Percentiles rank a stretch among this genome's conserved stretches.
Evolutionary conservation across 2,329 filamentous ascomycete genomes (phyloP).

Genomic region (Pseudomassariella vexata): DNA sequence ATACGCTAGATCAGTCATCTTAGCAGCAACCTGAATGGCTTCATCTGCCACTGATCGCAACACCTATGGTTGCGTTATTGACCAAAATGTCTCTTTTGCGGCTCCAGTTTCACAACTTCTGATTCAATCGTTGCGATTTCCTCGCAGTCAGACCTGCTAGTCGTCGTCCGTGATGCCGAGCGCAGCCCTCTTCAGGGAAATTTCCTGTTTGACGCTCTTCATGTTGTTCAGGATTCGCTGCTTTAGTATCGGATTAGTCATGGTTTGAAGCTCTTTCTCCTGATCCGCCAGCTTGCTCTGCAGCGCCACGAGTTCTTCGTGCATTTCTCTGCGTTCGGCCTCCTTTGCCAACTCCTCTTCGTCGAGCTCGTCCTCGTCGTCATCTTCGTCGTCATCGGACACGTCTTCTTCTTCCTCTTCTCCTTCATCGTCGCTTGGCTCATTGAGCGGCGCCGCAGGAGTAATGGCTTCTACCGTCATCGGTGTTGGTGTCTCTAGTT

Average conservation of each 20-base stretch:
- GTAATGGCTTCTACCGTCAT: constrained; percentile 37
- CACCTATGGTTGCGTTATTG: no score
- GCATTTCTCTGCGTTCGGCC: constrained; percentile 46
- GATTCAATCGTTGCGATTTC: no score
- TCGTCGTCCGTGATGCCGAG: constrained; percentile 24
- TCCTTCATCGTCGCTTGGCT: constrained; percentile 31
- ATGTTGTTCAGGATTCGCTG: constrained; percentile 45
- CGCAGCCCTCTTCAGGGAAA: constrained; percentile 25
- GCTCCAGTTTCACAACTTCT: no score
- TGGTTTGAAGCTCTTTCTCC: constrained; percentile 36
- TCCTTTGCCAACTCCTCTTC: constrained; percentile 47
- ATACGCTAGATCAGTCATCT: no score
- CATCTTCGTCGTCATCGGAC: constrained; percentile 45
- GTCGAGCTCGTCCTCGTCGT: constrained; percentile 48
- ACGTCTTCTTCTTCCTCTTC: constrained; percentile 37
- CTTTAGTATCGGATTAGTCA: constrained; percentile 41
- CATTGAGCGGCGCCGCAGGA: constrained; percentile 35
- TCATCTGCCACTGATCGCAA: no score
- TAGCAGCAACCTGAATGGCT: no score
- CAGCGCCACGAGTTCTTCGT: constrained; percentile 47
- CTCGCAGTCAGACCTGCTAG: no score
- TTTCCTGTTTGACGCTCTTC: constrained; percentile 36
- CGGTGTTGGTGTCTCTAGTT: constrained; percentile 39
- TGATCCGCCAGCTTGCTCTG: constrained; percentile 49
- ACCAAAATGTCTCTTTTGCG: no score